Conservation (phyloP, 306 rosid species). For the Acacia melanoxylon region DNA sequence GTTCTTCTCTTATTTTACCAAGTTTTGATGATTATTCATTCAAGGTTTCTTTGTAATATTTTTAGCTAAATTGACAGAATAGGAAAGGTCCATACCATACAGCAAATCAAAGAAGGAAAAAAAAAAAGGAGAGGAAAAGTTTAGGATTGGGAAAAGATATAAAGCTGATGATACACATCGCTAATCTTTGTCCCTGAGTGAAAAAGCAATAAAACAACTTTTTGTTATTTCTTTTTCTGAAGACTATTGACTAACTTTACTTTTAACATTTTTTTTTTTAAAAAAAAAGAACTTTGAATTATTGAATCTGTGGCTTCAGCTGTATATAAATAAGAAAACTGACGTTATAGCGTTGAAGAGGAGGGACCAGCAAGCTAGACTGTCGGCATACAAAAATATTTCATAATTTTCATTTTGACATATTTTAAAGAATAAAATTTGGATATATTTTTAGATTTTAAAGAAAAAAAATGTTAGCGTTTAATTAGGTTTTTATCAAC, state of each 20-base stretch:
- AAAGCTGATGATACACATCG: background rate
- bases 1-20: background rate
- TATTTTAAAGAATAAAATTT: background rate
- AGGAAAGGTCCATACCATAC: background rate
- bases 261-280: background rate
- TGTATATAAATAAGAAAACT: background rate
- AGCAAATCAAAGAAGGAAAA: background rate
- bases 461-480: background rate
- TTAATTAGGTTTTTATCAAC: too few relatives aligned
- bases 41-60: background rate
- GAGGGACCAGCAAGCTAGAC: background rate
- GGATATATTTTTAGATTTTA: background rate
- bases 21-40: background rate
- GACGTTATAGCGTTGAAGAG: background rate
- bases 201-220: background rate
- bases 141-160: background rate
- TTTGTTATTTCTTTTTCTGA: background rate
- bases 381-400: background rate
- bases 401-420: background rate
- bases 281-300: background rate
- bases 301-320: background rate
- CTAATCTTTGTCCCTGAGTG: background rate
- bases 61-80: background rate
- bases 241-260: background rate
- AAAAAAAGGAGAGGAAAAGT: background rate